Conservation (phyloP, 805 yeast species). For the Brettanomyces anomalus region DNA sequence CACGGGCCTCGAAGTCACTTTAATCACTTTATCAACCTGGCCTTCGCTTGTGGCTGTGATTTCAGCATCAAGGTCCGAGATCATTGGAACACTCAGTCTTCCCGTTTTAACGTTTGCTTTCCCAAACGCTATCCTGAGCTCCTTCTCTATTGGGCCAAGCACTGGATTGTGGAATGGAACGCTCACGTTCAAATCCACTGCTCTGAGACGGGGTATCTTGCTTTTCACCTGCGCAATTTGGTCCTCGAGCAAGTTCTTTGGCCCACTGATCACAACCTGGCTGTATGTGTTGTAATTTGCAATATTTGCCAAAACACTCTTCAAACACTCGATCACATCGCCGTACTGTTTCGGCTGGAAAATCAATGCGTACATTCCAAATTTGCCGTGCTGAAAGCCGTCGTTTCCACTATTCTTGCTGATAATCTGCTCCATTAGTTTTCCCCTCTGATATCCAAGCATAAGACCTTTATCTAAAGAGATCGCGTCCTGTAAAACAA, state of each 20-base stretch:
- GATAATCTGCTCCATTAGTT: slow-evolving; percentile 23
- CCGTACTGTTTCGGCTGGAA: slow-evolving; percentile 18
- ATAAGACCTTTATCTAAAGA: slow-evolving; percentile 18
- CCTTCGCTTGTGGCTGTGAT: slow-evolving; percentile 8
- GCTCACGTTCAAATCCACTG: slow-evolving; percentile 21
- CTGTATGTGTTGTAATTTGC: slow-evolving; percentile 27
- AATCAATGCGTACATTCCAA: slow-evolving; percentile 26
- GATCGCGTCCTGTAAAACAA: slow-evolving; percentile 21
- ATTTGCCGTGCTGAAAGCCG: slow-evolving; percentile 18
- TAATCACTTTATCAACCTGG: slow-evolving; percentile 21
- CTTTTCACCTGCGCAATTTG: slow-evolving; percentile 8
- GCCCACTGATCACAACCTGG: slow-evolving; percentile 28
- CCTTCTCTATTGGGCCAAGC: slow-evolving; percentile 19
- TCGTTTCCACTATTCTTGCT: neutral
- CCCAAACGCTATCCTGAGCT: slow-evolving; percentile 12
- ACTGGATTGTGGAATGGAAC: slow-evolving; percentile 28
- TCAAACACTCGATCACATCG: slow-evolving; percentile 9
- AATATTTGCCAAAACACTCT: slow-evolving; percentile 13
- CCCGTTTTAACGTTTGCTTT: slow-evolving; percentile 1
- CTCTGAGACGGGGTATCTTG: slow-evolving; percentile 13
- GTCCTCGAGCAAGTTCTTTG: slow-evolving; percentile 9
- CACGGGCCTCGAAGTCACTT: slow-evolving; percentile 25
- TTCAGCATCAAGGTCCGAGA: slow-evolving; percentile 23
- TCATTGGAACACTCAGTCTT: slow-evolving; percentile 17
- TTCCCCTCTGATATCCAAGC: slow-evolving; percentile 22